A percentile compares a stretch with the other conserved stretches of the same genome.
Evolutionary conservation across 306 rosid genomes (phyloP).

Genomic region (Castanospermum australe): DNA sequence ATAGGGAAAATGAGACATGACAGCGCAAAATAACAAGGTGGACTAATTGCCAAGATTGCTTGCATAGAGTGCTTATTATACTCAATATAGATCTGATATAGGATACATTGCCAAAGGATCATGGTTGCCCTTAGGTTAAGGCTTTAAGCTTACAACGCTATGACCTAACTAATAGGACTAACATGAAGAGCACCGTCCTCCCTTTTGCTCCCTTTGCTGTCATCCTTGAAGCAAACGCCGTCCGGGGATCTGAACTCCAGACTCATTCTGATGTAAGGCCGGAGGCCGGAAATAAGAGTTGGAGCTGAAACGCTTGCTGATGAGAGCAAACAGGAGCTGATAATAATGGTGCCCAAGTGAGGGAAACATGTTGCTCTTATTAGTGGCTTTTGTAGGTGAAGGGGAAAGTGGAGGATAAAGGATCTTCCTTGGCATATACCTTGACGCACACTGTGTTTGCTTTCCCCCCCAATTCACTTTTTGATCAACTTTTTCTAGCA

Average conservation of each 20-base stretch:
- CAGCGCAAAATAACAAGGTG: background rate
- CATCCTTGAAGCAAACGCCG: background rate
- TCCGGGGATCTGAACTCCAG: background rate
- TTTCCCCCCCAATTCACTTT: background rate
- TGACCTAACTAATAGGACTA: background rate
- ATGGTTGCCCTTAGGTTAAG: constrained; percentile 30
- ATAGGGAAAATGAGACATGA: background rate
- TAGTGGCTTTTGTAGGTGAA: constrained; percentile 22
- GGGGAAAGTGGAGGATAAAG: constrained; percentile 24
- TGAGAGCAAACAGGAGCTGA: background rate
- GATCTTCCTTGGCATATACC: constrained; percentile 33
- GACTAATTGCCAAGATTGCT: background rate
- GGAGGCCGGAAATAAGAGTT: background rate
- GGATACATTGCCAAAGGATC: constrained; percentile 38
- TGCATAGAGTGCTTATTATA: background rate
- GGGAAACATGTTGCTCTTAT: constrained; percentile 17
- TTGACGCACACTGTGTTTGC: background rate
- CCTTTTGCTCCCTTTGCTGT: background rate
- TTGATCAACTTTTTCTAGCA: background rate
- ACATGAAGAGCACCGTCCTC: background rate
- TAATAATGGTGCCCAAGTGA: constrained; percentile 15
- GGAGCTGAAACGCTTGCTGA: background rate
- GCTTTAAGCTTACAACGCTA: background rate
- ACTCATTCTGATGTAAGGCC: background rate
- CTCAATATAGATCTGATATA: background rate